Percentiles rank a stretch among this genome's conserved stretches.
Conservation (phyloP, 768 basidiomycete genomes). For the Naganishia onofrii region DNA sequence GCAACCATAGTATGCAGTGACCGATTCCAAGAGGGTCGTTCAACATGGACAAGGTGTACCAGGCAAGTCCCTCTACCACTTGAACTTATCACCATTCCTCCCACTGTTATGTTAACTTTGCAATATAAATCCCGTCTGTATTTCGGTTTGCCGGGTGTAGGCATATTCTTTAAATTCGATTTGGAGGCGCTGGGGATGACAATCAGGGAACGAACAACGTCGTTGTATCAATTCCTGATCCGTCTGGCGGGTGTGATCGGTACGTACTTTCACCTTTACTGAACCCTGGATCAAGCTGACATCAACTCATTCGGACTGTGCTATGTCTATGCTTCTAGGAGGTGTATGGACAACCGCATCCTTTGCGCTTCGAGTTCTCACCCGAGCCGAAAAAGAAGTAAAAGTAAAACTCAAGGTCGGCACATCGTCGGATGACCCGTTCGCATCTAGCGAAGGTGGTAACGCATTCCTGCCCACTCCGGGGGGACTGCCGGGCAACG, state of each 20-base stretch:
- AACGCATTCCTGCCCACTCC: neutral
- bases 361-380: slow-evolving; percentile 46
- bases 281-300: neutral
- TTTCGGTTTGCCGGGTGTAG: too few relatives aligned
- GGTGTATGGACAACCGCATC: slow-evolving; percentile 51
- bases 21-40: slow-evolving; percentile 77
- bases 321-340: slow-evolving; percentile 30
- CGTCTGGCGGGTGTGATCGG: slow-evolving; percentile 87
- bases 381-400: slow-evolving; percentile 47
- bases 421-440: slow-evolving; percentile 1
- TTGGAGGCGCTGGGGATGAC: slow-evolving; percentile 83
- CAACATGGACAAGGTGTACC: slow-evolving; percentile 76
- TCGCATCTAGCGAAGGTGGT: neutral
- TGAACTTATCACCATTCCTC: neutral
- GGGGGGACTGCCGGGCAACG: neutral
- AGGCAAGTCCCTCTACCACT: slow-evolving; percentile 49
- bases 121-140: too few relatives aligned
- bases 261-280: slow-evolving; percentile 23
- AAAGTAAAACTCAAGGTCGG: slow-evolving; percentile 30
- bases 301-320: neutral
- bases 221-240: slow-evolving; percentile 75
- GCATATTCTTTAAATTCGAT: slow-evolving; percentile 97
- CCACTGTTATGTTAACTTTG: too few relatives aligned
- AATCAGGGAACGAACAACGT: slow-evolving; percentile 82
- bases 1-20: slow-evolving; percentile 77